Percentiles rank a stretch among this genome's conserved stretches.
Evolutionary conservation across 164 flowering plant genomes (phyloP).

Genomic region (Vitis labrusca): DNA sequence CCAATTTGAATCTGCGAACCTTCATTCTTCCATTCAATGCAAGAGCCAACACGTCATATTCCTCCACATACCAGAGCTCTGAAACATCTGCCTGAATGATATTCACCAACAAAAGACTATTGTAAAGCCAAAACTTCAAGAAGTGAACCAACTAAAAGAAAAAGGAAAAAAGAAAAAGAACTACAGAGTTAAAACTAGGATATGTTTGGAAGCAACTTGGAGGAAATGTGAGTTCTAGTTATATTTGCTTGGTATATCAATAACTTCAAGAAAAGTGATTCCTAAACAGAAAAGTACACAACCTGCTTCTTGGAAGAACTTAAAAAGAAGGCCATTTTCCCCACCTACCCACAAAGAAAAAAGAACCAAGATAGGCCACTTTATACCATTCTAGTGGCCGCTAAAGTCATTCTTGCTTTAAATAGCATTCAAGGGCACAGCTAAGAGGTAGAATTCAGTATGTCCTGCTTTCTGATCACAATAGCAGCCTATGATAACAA

Average conservation of each 20-base stretch:
- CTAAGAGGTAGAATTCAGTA: no score
- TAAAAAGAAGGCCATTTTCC: no score
- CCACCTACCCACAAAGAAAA: no score
- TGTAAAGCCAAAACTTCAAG: neutral
- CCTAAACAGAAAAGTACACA: no score
- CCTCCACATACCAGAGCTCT: slow-evolving; percentile 97
- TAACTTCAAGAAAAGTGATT: no score
- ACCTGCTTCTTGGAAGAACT: no score
- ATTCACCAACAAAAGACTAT: neutral
- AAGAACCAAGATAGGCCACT: no score
- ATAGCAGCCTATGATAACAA: no score
- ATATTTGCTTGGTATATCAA: neutral
- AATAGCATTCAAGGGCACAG: no score
- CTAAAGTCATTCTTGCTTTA: no score
- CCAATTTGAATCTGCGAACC: slow-evolving; percentile 56
- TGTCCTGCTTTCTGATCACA: no score
- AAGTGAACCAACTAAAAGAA: neutral
- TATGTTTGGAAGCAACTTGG: neutral
- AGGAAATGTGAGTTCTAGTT: neutral
- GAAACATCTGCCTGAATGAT: slow-evolving; percentile 67
- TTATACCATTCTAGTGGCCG: no score
- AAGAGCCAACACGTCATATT: slow-evolving; percentile 81
- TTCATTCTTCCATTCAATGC: slow-evolving; percentile 88
- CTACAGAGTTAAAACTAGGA: neutral
- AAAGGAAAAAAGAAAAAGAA: neutral